A percentile compares a stretch with the other conserved stretches of the same genome.
Evolutionary conservation across 2,329 filamentous ascomycete species (phyloP).

Genomic region (Alternaria sp.): DNA sequence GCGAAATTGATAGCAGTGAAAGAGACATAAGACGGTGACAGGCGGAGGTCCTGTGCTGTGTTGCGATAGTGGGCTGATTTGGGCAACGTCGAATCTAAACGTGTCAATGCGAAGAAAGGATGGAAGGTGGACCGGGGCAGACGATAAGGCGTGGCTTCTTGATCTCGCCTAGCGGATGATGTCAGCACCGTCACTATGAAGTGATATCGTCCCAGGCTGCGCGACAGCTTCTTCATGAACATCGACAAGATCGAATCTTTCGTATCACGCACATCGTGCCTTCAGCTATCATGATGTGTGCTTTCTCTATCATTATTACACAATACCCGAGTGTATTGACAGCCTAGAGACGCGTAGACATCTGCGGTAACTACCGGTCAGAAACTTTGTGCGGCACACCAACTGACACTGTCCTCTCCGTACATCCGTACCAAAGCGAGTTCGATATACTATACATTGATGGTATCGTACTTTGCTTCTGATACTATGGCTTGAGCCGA

Average conservation of each 20-base stretch:
- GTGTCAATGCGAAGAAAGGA: not conserved
- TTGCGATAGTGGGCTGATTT: too few species aligned
- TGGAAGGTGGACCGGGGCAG: not conserved
- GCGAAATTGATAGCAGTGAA: not conserved
- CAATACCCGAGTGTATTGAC: not conserved
- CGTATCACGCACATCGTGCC: not conserved
- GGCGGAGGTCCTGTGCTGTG: not conserved
- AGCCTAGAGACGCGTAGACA: not conserved
- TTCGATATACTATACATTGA: not conserved
- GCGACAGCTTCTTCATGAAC: not conserved
- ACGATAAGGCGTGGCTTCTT: not conserved
- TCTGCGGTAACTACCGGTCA: not conserved
- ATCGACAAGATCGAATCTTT: not conserved
- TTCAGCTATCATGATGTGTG: not conserved
- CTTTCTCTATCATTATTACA: not conserved
- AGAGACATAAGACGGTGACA: not conserved
- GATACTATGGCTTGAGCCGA: not conserved
- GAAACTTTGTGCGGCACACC: not conserved
- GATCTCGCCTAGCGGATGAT: constrained; percentile 1
- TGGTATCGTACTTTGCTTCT: not conserved
- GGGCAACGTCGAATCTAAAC: not conserved
- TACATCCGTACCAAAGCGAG: not conserved
- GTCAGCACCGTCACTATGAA: not conserved
- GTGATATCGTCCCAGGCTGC: not conserved
- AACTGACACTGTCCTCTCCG: not conserved